phyloP scores from a whole-genome alignment of 768 basidiomycete genomes.

The Lactarius sanguifluus region DNA sequence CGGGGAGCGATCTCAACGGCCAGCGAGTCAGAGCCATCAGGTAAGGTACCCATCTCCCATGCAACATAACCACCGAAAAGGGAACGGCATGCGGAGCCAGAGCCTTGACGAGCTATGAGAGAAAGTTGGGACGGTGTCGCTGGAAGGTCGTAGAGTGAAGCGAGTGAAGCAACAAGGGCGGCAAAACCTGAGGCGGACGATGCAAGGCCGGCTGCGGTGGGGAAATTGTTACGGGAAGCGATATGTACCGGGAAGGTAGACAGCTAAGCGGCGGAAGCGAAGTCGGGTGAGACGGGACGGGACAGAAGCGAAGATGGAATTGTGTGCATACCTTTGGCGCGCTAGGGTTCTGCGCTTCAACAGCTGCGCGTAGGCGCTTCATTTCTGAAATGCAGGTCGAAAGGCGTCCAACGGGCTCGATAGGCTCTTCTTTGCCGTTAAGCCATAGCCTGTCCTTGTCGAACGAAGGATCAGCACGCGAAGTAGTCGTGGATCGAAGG shows the following conservation, averaged over 20 bases:
- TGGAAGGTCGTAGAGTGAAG: conserved; percentile 81
- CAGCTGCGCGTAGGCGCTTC: conserved; percentile 68
- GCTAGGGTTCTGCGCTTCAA: conserved; percentile 68
- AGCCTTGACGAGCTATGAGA: conserved; percentile 94
- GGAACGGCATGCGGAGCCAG: conserved; percentile 96
- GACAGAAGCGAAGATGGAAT: conserved; percentile 10
- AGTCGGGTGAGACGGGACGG: conserved; percentile 19
- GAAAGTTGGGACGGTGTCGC: conserved; percentile 79
- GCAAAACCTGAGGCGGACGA: conserved; percentile 98
- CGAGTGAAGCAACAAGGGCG: conserved; percentile 87
- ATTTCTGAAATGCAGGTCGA: conserved; percentile 86
- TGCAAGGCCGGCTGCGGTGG: conserved; percentile 96
- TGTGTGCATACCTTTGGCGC: conserved; percentile 59
- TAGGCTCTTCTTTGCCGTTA: conserved; percentile 89
- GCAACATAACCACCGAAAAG: conserved; percentile 97
- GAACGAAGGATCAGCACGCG: conserved; percentile 77
- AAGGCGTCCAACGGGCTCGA: conserved; percentile 76
- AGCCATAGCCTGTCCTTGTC: conserved; percentile 85
- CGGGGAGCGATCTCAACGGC: conserved; percentile 85
- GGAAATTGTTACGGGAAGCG: conserved; percentile 97
- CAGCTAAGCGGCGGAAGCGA: conserved; percentile 44
- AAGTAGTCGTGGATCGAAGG: conserved; percentile 89
- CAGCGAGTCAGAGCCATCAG: conserved; percentile 80
- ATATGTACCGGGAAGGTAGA: conserved; percentile 80
- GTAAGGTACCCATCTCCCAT: conserved; percentile 74